A percentile compares a stretch with the other conserved stretches of the same genome.
Evolutionary conservation across 2,329 filamentous ascomycete species (phyloP).

Genomic region (Ophiostoma perfectum): DNA sequence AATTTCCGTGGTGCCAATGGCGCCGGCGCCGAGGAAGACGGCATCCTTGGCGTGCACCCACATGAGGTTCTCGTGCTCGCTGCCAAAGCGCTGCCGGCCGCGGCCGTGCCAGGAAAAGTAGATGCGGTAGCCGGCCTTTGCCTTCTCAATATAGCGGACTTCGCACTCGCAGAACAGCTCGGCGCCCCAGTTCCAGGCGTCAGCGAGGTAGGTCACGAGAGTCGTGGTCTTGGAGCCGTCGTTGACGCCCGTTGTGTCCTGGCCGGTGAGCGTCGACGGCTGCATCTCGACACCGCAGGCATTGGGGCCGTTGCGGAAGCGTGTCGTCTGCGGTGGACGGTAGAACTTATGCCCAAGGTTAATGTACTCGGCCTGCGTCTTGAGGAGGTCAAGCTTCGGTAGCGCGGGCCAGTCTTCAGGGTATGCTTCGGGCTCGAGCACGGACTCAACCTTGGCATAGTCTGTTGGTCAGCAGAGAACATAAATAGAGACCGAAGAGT

Average conservation of each 20-base stretch:
- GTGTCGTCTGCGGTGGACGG: constrained; percentile 56
- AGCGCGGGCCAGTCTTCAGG: constrained; percentile 53
- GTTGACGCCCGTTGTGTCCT: constrained; percentile 60
- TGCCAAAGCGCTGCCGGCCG: constrained; percentile 51
- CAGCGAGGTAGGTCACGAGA: constrained; percentile 60
- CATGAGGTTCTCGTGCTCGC: constrained; percentile 56
- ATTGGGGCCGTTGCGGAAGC: constrained; percentile 57
- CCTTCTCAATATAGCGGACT: constrained; percentile 56
- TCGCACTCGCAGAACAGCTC: constrained; percentile 67
- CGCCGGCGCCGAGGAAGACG: constrained; percentile 61
- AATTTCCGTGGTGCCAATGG: constrained; percentile 62
- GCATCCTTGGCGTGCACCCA: constrained; percentile 62
- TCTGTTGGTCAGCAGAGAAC: constrained; percentile 38
- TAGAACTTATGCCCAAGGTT: constrained; percentile 50
- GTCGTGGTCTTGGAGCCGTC: constrained; percentile 64
- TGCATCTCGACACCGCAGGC: constrained; percentile 60
- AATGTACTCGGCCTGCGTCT: constrained; percentile 51
- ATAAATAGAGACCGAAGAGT: background rate
- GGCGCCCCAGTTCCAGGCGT: constrained; percentile 67
- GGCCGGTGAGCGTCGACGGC: constrained; percentile 54
- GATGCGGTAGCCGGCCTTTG: constrained; percentile 52
- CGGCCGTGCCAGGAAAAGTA: constrained; percentile 61
- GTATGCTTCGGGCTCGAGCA: constrained; percentile 56
- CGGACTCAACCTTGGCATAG: constrained; percentile 49
- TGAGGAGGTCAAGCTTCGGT: constrained; percentile 52